Base-by-base conservation (phyloP, 2,329 filamentous ascomycete genomes). In the Stagonosporopsis rhizophila region DNA sequence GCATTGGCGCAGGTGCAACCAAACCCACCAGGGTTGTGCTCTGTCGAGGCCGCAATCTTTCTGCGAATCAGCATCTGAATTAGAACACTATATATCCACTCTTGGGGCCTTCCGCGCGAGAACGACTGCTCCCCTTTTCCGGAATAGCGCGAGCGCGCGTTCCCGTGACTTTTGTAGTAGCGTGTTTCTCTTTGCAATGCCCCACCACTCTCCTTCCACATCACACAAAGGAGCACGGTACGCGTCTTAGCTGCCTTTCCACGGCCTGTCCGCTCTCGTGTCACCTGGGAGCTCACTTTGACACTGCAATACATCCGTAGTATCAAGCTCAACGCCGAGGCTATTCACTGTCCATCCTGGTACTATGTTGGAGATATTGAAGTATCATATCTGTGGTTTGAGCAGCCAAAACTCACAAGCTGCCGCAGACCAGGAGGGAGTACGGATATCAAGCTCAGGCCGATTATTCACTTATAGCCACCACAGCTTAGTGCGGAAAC, bases 91-190 rank as follows among this genome's bases (percentile, higher is more conserved):
- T 32, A 32, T 32, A 32, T 15, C 15, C 35, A 20, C 11, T 20
- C 17, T 6, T 12, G 7, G 11, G 4, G 20, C 9, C 9, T 38
- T 2, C 8, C 9, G n/a, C 9, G 20, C 17, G 17, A 6, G 11
- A 20, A 19, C n/a, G 30, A 38, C 4, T 19, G 35, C 6, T 35
- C 17, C 17, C 39, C 25, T 8, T 2, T 37, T 47, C 6, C 17
- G 20, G 28, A 22, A n/a, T 59, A 40, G 61, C 17, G 15, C 38
- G 22, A 25, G 14, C 64, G 60, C 67, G 65, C 40, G 38, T 50
- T 64, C 70, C 62, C 61, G 61, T 72, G 69, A 72, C 62, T 56
- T 53, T 59, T 56, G 60, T 59, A 65, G 62, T 71, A 71, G 71
- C 68, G 65, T 56, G 61, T 46, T 48, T 40, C 56, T 12, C 28